phyloP scores from a whole-genome alignment of 192 early-diverging fungal genomes.

The Diversispora epigaea region DNA sequence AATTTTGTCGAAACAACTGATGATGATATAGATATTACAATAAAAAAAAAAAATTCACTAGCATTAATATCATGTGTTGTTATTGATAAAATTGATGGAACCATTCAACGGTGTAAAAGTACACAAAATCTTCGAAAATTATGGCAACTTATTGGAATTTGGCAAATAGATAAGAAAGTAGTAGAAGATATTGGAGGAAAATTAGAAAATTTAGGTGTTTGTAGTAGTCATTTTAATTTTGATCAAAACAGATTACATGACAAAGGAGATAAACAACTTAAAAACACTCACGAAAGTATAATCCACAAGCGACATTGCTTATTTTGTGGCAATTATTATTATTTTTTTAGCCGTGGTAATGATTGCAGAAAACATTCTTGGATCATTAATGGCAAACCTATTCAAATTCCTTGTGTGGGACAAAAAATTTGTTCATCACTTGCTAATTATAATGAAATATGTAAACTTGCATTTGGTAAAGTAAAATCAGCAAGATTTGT shows the following conservation, averaged over 20 bases:
- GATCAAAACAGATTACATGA: background rate
- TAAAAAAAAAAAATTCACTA: too few relatives aligned
- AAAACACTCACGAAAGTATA: background rate
- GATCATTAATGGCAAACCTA: background rate
- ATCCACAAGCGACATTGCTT: background rate
- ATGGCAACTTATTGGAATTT: background rate
- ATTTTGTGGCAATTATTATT: background rate
- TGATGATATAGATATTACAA: too few relatives aligned
- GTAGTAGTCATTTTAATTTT: background rate
- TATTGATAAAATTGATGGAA: background rate
- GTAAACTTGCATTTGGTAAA: background rate
- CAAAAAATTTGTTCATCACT: background rate
- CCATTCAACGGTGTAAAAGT: background rate
- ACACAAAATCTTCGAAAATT: background rate
- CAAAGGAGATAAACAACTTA: background rate
- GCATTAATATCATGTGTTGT: background rate
- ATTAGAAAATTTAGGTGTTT: background rate
- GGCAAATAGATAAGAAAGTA: background rate
- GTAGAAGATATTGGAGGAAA: background rate
- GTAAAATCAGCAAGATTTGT: background rate
- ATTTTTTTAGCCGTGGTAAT: background rate
- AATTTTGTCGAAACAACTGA: too few relatives aligned
- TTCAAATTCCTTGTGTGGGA: background rate
- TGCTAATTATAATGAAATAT: background rate
- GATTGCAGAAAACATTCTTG: background rate